These are phyloP conservation scores for Alternaria dauci DNA, from an alignment of 2,329 filamentous ascomycete genomes.

Conservation along the genomic window DNA sequence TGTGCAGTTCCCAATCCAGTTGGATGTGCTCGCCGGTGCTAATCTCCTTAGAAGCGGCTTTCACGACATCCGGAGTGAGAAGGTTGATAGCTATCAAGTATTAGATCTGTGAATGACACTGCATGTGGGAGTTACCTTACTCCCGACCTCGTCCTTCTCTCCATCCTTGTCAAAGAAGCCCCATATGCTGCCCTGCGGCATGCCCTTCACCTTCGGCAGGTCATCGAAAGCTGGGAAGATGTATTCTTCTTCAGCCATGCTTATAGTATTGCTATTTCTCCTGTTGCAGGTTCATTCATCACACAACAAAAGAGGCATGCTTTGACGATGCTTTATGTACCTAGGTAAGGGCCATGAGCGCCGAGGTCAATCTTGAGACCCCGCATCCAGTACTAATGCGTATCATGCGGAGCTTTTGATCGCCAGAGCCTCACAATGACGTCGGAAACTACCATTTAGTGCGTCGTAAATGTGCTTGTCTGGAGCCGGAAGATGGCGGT, in stretches of 20 bases:
- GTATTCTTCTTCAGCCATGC: slow-evolving; percentile 23
- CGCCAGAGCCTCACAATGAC: background rate
- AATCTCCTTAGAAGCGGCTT: slow-evolving; percentile 61
- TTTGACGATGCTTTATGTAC: background rate
- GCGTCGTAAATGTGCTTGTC: background rate
- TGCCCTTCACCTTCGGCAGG: slow-evolving; percentile 39
- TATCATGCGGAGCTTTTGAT: slow-evolving; percentile 1
- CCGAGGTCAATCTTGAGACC: slow-evolving; percentile 5
- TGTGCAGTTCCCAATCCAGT: slow-evolving; percentile 65
- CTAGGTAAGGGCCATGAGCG: background rate
- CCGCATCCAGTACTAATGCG: slow-evolving; percentile 2
- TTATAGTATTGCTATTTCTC: background rate
- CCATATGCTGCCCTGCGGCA: slow-evolving; percentile 48
- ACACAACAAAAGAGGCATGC: background rate
- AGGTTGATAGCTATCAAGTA: slow-evolving; percentile 38
- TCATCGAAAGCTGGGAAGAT: slow-evolving; percentile 46
- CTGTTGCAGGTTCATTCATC: background rate
- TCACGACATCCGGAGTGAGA: slow-evolving; percentile 62
- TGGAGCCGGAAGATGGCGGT: background rate
- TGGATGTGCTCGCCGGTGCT: slow-evolving; percentile 61
- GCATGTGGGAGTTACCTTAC: slow-evolving; percentile 41
- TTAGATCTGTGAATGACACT: slow-evolving; percentile 30
- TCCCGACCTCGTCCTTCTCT: slow-evolving; percentile 62
- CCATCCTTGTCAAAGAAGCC: slow-evolving; percentile 47
- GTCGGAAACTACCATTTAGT: background rate